Evolutionary conservation across 441 rosid species (phyloP), one percentile per base, ranked within the genome.

Genomic region (Dalechampia spathulata): DNA sequence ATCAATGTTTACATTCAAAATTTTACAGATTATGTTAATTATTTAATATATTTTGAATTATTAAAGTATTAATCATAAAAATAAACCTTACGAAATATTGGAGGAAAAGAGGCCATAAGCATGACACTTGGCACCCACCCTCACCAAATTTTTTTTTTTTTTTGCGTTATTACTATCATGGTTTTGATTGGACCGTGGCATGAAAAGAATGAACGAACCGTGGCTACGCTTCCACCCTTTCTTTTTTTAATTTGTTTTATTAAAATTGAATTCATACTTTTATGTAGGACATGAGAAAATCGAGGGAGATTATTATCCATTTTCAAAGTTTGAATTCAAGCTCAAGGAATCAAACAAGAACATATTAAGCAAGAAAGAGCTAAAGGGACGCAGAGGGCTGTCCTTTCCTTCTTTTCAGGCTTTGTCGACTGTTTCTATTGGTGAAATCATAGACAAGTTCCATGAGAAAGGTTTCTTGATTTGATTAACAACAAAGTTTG

Each of bases 251-350:
- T n/a, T n/a, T n/a, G n/a, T n/a, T n/a, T n/a, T n/a, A n/a, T n/a
- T 30, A 30, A 28, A 58, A 38, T 39, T 58, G 55, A 13, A 40
- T 49, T 17, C 30, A 41, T 36, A 22, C 53, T 28, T 17, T 22
- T 61, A 28, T 66, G 52, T 64, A 45, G 70, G 62, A 34, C 69
- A 77, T 38, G 75, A 67, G 74, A 62, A 63, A 72, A 34, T 70
- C 63, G 78, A 62, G 78, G 75, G 58, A 71, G 36, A 23, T 43
- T 53, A 60, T 68, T 47, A 15, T 26, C 67, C 60, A 43, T 37
- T 60, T 67, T 43, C 55, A 38, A 56, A 49, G 51, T 55, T 64
- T 60, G 57, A 40, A 17, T 25, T 64, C 61, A 45, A 26, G 57
- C 65, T 42, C 51, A 40, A 57, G 47, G 52, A 63, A 28, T 27